phyloP scores from a whole-genome alignment of 148 eudicot species.

The Salicornia ramosissima region DNA sequence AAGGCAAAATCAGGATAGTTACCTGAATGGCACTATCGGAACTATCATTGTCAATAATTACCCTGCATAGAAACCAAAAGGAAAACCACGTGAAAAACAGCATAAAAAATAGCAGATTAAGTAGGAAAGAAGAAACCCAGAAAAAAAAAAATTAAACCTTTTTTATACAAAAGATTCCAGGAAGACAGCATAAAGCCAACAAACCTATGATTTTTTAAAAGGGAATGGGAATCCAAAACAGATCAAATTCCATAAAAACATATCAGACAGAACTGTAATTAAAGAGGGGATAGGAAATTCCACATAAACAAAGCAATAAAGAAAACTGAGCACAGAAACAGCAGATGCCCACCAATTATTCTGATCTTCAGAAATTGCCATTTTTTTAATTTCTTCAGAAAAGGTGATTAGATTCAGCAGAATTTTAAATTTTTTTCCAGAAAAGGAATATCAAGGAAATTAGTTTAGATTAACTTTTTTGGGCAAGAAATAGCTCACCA shows the following conservation, averaged over 20 bases:
- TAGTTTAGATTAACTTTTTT: background rate
- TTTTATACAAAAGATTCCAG: slow-evolving; percentile 28
- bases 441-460: background rate
- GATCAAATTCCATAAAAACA: slow-evolving; percentile 29
- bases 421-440: too few relatives aligned
- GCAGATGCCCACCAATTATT: background rate
- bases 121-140: slow-evolving; percentile 21
- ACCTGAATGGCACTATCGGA: slow-evolving; percentile 22
- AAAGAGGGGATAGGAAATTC: slow-evolving; percentile 1
- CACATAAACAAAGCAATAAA: background rate
- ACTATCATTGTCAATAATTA: slow-evolving; percentile 18
- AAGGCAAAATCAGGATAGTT: background rate
- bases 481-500: slow-evolving; percentile 6
- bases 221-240: slow-evolving; percentile 20
- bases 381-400: background rate
- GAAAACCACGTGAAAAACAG: slow-evolving; percentile 18
- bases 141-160: slow-evolving; percentile 4
- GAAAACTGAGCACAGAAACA: background rate
- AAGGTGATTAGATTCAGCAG: background rate
- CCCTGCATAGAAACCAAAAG: slow-evolving; percentile 25
- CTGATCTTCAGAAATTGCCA: slow-evolving; percentile 8
- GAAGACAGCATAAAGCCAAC: slow-evolving; percentile 31
- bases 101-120: slow-evolving; percentile 22
- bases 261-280: slow-evolving; percentile 26
- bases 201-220: background rate